These are phyloP conservation scores for Neurospora sp. DNA, from an alignment of 495 filamentous ascomycete genomes.

Conservation along the genomic window DNA sequence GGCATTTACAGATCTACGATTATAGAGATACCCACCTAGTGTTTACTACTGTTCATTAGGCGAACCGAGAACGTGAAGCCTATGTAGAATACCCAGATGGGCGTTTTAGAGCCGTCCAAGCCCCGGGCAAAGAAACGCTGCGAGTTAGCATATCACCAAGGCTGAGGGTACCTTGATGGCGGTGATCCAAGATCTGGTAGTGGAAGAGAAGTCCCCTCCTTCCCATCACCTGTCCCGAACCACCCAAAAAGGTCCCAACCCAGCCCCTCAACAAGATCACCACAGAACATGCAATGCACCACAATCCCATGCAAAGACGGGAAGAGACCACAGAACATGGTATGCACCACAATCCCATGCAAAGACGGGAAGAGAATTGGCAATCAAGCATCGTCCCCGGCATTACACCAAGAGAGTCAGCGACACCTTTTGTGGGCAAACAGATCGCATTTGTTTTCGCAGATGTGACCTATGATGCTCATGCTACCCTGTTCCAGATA, in stretches of 20 bases:
- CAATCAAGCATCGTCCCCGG: slow-evolving; percentile 82
- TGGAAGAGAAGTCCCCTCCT: background rate
- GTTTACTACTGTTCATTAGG: background rate
- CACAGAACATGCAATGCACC: background rate
- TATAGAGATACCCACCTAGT: background rate
- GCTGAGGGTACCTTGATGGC: background rate
- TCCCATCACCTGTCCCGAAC: background rate
- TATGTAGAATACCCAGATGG: background rate
- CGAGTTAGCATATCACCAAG: background rate
- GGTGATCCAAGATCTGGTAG: background rate
- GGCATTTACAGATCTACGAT: background rate
- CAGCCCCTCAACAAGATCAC: background rate
- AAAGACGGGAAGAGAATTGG: slow-evolving; percentile 46
- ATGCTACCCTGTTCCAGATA: slow-evolving; percentile 32
- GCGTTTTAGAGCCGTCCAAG: background rate
- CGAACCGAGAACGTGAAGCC: background rate
- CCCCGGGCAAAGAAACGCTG: background rate
- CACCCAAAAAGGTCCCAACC: background rate
- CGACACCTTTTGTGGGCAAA: slow-evolving; percentile 70
- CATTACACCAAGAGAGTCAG: slow-evolving; percentile 52
- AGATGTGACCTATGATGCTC: slow-evolving; percentile 36
- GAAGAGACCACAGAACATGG: slow-evolving; percentile 15
- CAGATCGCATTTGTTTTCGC: slow-evolving; percentile 42
- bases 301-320: slow-evolving; percentile 4
- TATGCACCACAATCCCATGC: background rate